Evolutionary conservation across 2,329 filamentous ascomycete species (phyloP).

Genomic region (Xylariaceae sp.): DNA sequence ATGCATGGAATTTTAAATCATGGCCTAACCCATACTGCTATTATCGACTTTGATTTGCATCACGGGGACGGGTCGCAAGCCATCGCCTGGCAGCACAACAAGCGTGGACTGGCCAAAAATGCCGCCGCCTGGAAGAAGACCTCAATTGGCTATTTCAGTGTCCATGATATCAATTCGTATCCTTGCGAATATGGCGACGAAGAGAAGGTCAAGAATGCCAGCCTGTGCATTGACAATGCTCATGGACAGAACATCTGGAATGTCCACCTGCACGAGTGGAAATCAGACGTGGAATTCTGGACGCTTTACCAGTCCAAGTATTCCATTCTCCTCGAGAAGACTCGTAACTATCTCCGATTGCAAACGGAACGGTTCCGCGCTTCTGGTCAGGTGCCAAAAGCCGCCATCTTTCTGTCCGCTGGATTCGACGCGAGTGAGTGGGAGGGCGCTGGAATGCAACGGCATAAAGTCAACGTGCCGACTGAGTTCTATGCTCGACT

Average conservation of each 20-base stretch:
- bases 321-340: slow-evolving; percentile 77
- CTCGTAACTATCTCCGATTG: slow-evolving; percentile 74
- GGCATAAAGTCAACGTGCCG: slow-evolving; percentile 93
- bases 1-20: slow-evolving; percentile 86
- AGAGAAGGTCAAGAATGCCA: slow-evolving; percentile 92
- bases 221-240: slow-evolving; percentile 90
- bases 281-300: slow-evolving; percentile 86
- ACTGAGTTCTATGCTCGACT: slow-evolving; percentile 96
- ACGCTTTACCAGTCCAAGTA: slow-evolving; percentile 83
- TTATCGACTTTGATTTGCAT: slow-evolving; percentile 90
- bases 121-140: slow-evolving; percentile 79
- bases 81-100: slow-evolving; percentile 91
- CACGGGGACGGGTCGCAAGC: slow-evolving; percentile 96
- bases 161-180: slow-evolving; percentile 98
- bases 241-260: slow-evolving; percentile 97
- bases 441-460: slow-evolving; percentile 91
- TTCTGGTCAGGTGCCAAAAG: slow-evolving; percentile 70
- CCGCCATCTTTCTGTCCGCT: slow-evolving; percentile 92
- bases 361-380: slow-evolving; percentile 72
- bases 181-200: slow-evolving; percentile 94
- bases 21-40: slow-evolving; percentile 90
- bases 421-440: slow-evolving; percentile 98
- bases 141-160: slow-evolving; percentile 91
- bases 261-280: slow-evolving; percentile 89
- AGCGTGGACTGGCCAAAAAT: slow-evolving; percentile 74